Conservation (phyloP, 306 rosid species). For the Begonia loranthoides region DNA sequence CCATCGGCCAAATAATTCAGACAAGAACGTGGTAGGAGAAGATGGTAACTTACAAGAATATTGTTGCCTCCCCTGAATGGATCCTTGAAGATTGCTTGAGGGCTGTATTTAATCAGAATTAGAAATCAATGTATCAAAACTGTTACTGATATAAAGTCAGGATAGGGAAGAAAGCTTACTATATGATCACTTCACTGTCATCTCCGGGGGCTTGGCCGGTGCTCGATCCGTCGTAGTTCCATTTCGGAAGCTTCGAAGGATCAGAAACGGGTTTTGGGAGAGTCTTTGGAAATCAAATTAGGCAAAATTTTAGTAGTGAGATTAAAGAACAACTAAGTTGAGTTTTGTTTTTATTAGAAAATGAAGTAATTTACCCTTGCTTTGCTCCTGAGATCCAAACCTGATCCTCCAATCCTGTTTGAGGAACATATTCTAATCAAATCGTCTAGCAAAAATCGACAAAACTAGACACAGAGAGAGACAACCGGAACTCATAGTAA, state of each 20-base stretch:
- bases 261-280: neutral
- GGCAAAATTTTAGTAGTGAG: no score
- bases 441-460: no score
- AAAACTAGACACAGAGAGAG: no score
- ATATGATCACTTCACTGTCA: neutral
- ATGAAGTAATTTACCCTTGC: neutral
- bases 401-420: conserved; percentile 1
- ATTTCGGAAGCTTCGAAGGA: neutral
- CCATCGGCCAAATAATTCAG: no score
- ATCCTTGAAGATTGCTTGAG: conserved; percentile 2
- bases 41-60: neutral
- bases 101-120: neutral
- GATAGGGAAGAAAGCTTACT: neutral
- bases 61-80: conserved; percentile 2
- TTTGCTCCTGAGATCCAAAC: neutral
- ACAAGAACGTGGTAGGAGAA: neutral
- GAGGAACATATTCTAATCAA: neutral
- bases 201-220: neutral
- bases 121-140: neutral
- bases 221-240: conserved; percentile 1
- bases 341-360: neutral
- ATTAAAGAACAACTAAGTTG: neutral
- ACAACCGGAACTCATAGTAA: no score
- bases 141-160: neutral
- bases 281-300: neutral